Conservation (phyloP, 176 grass and related monocot species). For the Poa annua region DNA sequence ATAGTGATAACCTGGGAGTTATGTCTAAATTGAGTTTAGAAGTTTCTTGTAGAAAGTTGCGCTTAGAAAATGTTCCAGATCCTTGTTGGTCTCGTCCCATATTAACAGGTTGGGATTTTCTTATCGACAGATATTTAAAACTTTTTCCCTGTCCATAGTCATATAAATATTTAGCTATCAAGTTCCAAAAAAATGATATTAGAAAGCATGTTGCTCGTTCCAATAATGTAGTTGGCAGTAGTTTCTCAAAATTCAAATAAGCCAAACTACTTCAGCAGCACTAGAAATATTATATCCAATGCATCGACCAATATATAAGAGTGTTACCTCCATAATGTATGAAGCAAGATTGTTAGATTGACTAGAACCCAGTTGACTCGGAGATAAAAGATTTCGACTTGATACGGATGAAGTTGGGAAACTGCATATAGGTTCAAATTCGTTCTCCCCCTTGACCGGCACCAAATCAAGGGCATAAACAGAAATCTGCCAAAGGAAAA, state of each 20-base stretch:
- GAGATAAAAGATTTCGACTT: conserved; percentile 25
- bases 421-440: conserved; percentile 17
- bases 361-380: conserved; percentile 12
- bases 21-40: background rate
- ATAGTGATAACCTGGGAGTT: background rate
- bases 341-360: conserved; percentile 25
- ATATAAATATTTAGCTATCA: background rate
- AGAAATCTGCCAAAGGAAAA: conserved; percentile 35
- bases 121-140: background rate
- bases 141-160: background rate
- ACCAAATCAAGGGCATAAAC: conserved; percentile 26
- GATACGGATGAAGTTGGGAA: conserved; percentile 5
- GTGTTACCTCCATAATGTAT: conserved; percentile 21
- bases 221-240: background rate
- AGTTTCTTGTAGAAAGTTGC: background rate
- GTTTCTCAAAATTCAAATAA: background rate
- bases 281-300: background rate
- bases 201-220: background rate
- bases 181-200: background rate
- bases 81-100: background rate
- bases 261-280: background rate
- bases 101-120: background rate
- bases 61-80: background rate
- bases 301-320: background rate
- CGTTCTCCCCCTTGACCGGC: background rate